Conservation (phyloP, 2,329 filamentous ascomycete species). For the Colletotrichum cuscutae region DNA sequence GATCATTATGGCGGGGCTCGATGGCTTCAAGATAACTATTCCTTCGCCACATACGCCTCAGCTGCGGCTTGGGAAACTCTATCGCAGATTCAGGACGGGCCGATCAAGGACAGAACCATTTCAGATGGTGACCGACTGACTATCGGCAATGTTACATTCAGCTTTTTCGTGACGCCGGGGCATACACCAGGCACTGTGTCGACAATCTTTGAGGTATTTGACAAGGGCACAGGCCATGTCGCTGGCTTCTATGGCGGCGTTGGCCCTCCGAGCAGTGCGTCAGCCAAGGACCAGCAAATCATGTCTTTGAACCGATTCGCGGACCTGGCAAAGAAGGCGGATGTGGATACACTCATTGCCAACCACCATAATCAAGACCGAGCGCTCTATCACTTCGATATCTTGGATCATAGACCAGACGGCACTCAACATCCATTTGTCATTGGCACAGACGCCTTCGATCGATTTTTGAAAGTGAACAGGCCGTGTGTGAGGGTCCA, state of each 20-base stretch:
- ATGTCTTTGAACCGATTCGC: slow-evolving; percentile 13
- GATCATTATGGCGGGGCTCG: slow-evolving; percentile 42
- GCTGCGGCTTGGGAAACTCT: slow-evolving; percentile 32
- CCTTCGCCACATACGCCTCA: slow-evolving; percentile 35
- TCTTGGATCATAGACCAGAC: not conserved
- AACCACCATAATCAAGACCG: slow-evolving; percentile 23
- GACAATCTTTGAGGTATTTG: slow-evolving; percentile 37
- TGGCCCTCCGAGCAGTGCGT: slow-evolving; percentile 34
- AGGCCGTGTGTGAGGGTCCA: slow-evolving; percentile 3
- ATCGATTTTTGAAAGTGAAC: not conserved
- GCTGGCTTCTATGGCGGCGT: slow-evolving; percentile 41
- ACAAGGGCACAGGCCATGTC: slow-evolving; percentile 35
- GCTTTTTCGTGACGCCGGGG: slow-evolving; percentile 38
- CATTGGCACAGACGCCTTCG: slow-evolving; percentile 10
- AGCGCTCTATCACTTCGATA: slow-evolving; percentile 13
- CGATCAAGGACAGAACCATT: not conserved
- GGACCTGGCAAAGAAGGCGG: not conserved
- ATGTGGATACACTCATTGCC: slow-evolving; percentile 17
- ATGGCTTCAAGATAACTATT: slow-evolving; percentile 40
- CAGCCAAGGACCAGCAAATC: slow-evolving; percentile 37
- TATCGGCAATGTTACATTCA: slow-evolving; percentile 38
- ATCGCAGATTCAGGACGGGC: not conserved
- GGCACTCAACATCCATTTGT: slow-evolving; percentile 10
- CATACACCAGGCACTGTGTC: slow-evolving; percentile 40
- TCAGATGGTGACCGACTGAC: slow-evolving; percentile 28